These are phyloP conservation scores for Thermothielavioides terrestris DNA, from an alignment of 495 filamentous ascomycete species.

Conservation along the genomic window DNA sequence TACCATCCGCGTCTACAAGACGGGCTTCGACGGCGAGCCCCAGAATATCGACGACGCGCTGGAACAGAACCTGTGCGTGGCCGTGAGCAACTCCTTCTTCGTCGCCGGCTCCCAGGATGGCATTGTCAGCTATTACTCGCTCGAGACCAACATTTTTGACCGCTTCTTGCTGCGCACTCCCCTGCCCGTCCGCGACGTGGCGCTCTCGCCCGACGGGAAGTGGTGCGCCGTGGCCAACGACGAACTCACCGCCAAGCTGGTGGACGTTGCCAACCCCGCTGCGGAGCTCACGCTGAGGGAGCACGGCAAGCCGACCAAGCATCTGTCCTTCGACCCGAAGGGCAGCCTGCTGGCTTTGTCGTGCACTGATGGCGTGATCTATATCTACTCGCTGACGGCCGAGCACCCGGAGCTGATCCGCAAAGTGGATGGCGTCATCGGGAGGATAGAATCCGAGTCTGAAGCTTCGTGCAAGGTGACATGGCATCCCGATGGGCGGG, in stretches of 20 bases:
- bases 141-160: slow-evolving; percentile 66
- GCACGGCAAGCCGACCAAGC: slow-evolving; percentile 75
- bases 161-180: slow-evolving; percentile 72
- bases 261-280: slow-evolving; percentile 68
- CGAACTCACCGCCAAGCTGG: slow-evolving; percentile 82
- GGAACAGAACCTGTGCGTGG: slow-evolving; percentile 70
- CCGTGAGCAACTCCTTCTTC: slow-evolving; percentile 74
- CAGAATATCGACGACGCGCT: slow-evolving; percentile 79
- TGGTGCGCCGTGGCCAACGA: slow-evolving; percentile 97
- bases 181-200: slow-evolving; percentile 77
- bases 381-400: slow-evolving; percentile 74
- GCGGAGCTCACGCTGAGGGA: slow-evolving; percentile 67
- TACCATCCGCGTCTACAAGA: slow-evolving; percentile 80
- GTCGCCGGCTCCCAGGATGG: slow-evolving; percentile 87
- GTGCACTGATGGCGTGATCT: slow-evolving; percentile 78
- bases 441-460: slow-evolving; percentile 63
- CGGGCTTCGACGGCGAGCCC: slow-evolving; percentile 83
- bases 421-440: slow-evolving; percentile 80
- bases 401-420: slow-evolving; percentile 73
- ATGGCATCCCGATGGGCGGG: slow-evolving; percentile 93
- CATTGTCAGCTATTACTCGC: slow-evolving; percentile 77
- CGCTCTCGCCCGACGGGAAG: slow-evolving; percentile 69
- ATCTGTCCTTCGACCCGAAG: slow-evolving; percentile 79
- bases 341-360: slow-evolving; percentile 71
- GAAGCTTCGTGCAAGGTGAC: slow-evolving; percentile 66